Base-by-base conservation (phyloP, 768 basidiomycete genomes). In the Cyclocybe aegerita region DNA sequence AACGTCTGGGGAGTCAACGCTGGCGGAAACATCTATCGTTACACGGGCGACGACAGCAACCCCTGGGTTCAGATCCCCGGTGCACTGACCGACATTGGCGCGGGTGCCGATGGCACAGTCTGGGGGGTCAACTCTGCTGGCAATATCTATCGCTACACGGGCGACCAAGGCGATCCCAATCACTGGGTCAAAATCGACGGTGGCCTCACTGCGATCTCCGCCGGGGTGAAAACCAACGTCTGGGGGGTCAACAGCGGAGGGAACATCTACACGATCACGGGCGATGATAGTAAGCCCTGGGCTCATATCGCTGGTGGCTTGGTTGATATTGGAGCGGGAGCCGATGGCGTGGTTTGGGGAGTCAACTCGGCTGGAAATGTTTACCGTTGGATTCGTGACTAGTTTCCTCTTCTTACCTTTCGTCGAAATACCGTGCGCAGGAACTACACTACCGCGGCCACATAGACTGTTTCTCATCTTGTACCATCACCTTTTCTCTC, bases 1-100 rank as follows among this genome's bases (percentile, higher is more conserved):
- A 49, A 49, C n/a, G 48, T 49, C 32, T 49, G 48, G 48, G 48
- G 48, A 9, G 48, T 49, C 48, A 49, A 49, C 48, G 23, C 48
- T 4, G 14, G 5, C 10, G 14, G 29, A 2, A 31, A 49, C 10
- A 49, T 49, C 31, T 49, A 15, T 32, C 39, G 40, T 7, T 49
- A 49, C 48, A 49, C 48, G 11, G 39, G 39, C 17, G 48, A 49
- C 30, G 48, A 49, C 39, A 40, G 39, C 15, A 42, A 49, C n/a
- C 48, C 48, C 9, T 51, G 50, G 50, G 48, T 49, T 11, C 17
- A 49, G 11, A 49, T 49, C 16, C 48, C 48, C 16, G 48, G 48
- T 15, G 40, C 39, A 11, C 48, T 49, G 30, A 15, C 14, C 40
- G 48, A 49, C 48, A 49, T 49, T 23, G 48, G 48, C 17, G 48